A percentile compares a stretch with the other conserved stretches of the same genome.
Conservation (phyloP, 73 alveolate genomes). For the Tetrahymena thermophila region DNA sequence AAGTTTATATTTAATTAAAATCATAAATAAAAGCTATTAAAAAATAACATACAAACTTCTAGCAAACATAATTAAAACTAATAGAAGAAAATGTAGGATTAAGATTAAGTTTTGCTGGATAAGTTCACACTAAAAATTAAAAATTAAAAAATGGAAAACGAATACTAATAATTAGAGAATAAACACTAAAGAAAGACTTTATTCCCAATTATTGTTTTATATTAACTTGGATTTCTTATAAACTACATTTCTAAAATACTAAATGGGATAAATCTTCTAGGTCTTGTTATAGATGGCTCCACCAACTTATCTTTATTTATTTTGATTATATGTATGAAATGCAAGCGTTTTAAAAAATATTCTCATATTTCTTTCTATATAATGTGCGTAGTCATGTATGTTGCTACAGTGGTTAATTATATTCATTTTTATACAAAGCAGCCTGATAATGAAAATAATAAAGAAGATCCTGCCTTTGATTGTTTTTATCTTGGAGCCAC, state of each 20-base stretch:
- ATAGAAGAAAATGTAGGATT: not conserved
- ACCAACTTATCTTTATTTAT: not conserved
- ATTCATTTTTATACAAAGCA: not conserved
- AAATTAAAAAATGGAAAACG: not conserved
- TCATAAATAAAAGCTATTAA: too few species aligned
- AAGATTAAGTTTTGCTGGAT: not conserved
- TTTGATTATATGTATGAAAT: not conserved
- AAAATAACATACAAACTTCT: too few species aligned
- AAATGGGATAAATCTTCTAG: not conserved
- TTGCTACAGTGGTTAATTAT: not conserved
- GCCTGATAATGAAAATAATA: not conserved
- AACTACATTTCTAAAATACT: not conserved
- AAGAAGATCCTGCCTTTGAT: not conserved
- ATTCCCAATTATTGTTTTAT: not conserved
- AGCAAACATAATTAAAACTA: not conserved
- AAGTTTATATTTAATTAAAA: too few species aligned
- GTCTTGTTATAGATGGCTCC: not conserved
- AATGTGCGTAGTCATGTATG: not conserved
- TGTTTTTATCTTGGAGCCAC: not conserved
- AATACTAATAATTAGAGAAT: not conserved
- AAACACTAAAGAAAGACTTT: not conserved
- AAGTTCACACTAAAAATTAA: not conserved
- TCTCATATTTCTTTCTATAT: not conserved
- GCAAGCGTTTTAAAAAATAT: not conserved
- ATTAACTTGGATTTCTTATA: not conserved